These are phyloP conservation scores for Colletotrichum spinosum DNA, from an alignment of 2,329 filamentous ascomycete species.

Conservation along the genomic window DNA sequence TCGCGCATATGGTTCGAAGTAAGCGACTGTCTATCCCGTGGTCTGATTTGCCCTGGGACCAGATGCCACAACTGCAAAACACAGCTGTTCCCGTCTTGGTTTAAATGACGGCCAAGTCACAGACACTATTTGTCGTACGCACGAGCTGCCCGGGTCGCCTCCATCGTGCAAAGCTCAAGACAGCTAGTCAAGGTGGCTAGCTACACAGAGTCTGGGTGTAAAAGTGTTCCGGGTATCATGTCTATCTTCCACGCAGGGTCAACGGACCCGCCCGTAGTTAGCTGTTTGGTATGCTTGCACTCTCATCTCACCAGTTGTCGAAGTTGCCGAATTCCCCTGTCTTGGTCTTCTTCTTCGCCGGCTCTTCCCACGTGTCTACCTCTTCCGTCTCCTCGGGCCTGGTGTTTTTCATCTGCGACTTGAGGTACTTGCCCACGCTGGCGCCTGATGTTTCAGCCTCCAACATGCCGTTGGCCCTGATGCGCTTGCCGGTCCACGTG, in stretches of 20 bases:
- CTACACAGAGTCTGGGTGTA: background rate
- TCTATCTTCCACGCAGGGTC: conserved; percentile 13
- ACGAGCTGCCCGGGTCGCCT: background rate
- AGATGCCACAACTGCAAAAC: conserved; percentile 44
- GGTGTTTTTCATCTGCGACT: conserved; percentile 47
- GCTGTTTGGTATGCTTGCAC: too few species aligned
- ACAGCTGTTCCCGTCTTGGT: conserved; percentile 43
- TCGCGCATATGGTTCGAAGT: conserved; percentile 55
- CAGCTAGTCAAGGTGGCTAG: too few species aligned
- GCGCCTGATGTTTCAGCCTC: conserved; percentile 56
- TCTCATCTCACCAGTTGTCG: conserved; percentile 77
- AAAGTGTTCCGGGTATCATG: conserved; percentile 27
- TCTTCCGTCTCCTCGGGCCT: conserved; percentile 55
- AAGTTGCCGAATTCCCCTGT: conserved; percentile 92
- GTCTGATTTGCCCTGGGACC: conserved; percentile 39
- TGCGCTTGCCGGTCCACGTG: conserved; percentile 96
- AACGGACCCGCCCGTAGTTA: too few species aligned
- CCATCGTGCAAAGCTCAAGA: too few species aligned
- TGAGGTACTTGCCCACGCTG: conserved; percentile 83
- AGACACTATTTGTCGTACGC: background rate
- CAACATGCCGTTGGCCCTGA: conserved; percentile 75
- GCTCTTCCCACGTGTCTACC: conserved; percentile 75
- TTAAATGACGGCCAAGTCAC: conserved; percentile 33
- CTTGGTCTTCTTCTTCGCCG: conserved; percentile 84
- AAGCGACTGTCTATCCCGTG: conserved; percentile 46